A percentile compares a stretch with the other conserved stretches of the same genome.
phyloP scores from a whole-genome alignment of 1,284 basidiomycete genomes.

The Pyrrhoderma noxium region DNA sequence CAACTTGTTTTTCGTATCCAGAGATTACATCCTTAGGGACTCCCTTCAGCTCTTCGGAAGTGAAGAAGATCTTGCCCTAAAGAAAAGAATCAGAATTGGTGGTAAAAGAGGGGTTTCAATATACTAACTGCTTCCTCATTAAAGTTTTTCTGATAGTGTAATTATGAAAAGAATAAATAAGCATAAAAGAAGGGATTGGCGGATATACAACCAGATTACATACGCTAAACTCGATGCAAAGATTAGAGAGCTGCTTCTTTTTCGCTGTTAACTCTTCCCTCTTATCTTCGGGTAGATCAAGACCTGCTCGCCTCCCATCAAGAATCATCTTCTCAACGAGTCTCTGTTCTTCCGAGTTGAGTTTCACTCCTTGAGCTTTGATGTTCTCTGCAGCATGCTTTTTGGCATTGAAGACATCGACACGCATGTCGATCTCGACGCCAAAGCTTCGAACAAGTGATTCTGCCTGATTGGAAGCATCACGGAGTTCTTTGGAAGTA shows the following conservation, averaged over 20 bases:
- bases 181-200: too few relatives aligned
- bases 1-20: constrained; percentile 59
- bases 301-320: constrained; percentile 68
- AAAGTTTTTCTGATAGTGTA: constrained; percentile 60
- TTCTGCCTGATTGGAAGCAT: constrained; percentile 68
- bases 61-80: constrained; percentile 61
- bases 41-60: constrained; percentile 66
- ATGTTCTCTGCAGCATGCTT: constrained; percentile 62
- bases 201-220: constrained; percentile 22
- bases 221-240: constrained; percentile 68
- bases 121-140: constrained; percentile 72
- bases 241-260: constrained; percentile 64
- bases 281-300: constrained; percentile 61
- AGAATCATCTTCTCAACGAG: constrained; percentile 72
- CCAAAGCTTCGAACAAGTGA: constrained; percentile 57
- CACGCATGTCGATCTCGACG: constrained; percentile 67
- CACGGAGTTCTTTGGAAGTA: constrained; percentile 58
- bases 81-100: not conserved
- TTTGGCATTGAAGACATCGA: constrained; percentile 70
- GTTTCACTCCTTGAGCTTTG: constrained; percentile 46
- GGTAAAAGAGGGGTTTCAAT: not conserved
- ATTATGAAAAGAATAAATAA: too few relatives aligned
- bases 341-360: constrained; percentile 61
- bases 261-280: constrained; percentile 48
- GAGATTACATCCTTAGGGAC: constrained; percentile 71